Evolutionary conservation across 2,329 filamentous ascomycete genomes (phyloP).

Genomic region (Aspergillus intermedius): DNA sequence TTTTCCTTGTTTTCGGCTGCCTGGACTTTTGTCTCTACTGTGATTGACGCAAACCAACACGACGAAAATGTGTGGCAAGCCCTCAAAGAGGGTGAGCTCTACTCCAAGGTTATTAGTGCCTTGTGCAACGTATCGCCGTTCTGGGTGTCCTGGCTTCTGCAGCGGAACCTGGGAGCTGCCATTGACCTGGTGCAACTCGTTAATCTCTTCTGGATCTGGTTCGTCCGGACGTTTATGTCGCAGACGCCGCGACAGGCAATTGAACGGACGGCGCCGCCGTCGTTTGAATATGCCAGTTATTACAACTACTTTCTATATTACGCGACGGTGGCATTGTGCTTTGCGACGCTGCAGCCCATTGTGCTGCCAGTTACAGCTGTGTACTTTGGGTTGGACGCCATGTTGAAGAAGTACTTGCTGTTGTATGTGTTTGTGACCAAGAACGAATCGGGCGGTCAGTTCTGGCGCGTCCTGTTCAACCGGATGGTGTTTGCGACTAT

Average conservation of each 20-base stretch:
- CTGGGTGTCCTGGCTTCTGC: constrained; percentile 89
- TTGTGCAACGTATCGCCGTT: constrained; percentile 80
- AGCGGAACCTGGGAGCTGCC: constrained; percentile 88
- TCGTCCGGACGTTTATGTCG: constrained; percentile 73
- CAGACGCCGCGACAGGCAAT: constrained; percentile 89
- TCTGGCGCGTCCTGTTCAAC: constrained; percentile 89
- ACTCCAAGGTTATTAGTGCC: constrained; percentile 59
- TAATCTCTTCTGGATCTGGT: constrained; percentile 76
- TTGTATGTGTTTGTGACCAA: constrained; percentile 96
- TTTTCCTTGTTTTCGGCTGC: constrained; percentile 86
- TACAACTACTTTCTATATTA: constrained; percentile 99
- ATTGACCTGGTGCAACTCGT: constrained; percentile 87
- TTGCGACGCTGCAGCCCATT: constrained; percentile 77
- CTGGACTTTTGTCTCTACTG: constrained; percentile 64
- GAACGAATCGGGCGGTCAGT: constrained; percentile 87
- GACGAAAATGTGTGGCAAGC: constrained; percentile 62
- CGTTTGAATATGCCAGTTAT: constrained; percentile 92
- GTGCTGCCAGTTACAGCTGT: constrained; percentile 78
- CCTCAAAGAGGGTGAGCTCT: constrained; percentile 59
- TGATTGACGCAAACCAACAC: constrained; percentile 54
- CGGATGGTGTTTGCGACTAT: constrained; percentile 79
- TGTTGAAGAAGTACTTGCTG: constrained; percentile 89
- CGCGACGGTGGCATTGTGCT: constrained; percentile 78
- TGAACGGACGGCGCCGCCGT: constrained; percentile 81
- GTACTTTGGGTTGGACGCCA: constrained; percentile 82